phyloP scores from a whole-genome alignment of 192 early-diverging fungal genomes.

The Coemansia sp. region DNA sequence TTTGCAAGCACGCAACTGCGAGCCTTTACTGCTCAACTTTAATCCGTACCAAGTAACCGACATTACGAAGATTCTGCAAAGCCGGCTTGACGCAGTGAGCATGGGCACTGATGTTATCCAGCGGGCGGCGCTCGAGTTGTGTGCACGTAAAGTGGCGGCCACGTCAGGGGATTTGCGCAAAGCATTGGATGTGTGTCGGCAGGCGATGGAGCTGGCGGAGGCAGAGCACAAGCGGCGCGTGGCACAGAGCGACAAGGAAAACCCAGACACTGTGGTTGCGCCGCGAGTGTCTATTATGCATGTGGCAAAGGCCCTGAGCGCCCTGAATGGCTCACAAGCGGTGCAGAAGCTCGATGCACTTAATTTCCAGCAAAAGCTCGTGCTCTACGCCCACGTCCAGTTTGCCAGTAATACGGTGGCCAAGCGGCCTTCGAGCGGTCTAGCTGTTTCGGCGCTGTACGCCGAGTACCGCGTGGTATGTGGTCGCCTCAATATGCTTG shows the following conservation, averaged over 20 bases:
- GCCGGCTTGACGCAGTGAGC: conserved; percentile 65
- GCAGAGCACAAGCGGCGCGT: conserved; percentile 58
- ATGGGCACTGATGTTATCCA: conserved; percentile 65
- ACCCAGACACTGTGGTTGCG: conserved; percentile 12
- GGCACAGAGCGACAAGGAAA: conserved; percentile 30
- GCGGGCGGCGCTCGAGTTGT: conserved; percentile 81
- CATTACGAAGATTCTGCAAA: conserved; percentile 86
- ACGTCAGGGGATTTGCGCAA: conserved; percentile 80
- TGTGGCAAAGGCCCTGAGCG: conserved; percentile 67
- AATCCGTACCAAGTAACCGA: conserved; percentile 83
- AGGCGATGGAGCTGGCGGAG: conserved; percentile 84
- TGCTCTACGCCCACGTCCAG: conserved; percentile 53
- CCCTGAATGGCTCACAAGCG: conserved; percentile 61
- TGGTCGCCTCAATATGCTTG: conserved; percentile 53
- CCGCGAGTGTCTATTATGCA: conserved; percentile 83
- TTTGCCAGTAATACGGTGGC: conserved; percentile 31
- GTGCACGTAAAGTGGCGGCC: conserved; percentile 87
- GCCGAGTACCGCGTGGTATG: conserved; percentile 62
- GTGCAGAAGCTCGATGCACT: conserved; percentile 67
- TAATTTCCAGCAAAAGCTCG: conserved; percentile 81
- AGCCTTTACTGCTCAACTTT: conserved; percentile 80
- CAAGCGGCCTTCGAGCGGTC: conserved; percentile 50
- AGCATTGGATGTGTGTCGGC: conserved; percentile 79
- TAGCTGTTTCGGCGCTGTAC: conserved; percentile 48
- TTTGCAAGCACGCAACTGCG: conserved; percentile 77